Percentiles rank a stretch among this genome's conserved stretches.
phyloP scores from a whole-genome alignment of 2,329 filamentous ascomycete genomes.

The Zymoseptoria crescenta region DNA sequence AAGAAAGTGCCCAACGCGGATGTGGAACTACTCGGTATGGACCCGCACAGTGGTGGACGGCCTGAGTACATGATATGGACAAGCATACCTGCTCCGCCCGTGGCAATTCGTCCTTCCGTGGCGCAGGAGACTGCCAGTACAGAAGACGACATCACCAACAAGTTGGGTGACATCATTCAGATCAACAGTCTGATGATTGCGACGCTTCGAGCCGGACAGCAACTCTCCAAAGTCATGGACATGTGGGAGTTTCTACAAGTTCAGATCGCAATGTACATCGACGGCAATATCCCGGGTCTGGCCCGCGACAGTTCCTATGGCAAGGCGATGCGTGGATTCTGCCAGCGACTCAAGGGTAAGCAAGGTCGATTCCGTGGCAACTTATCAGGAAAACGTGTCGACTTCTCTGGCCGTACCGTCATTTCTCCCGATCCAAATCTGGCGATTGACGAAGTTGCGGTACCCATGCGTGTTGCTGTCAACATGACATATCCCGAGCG shows the following conservation, averaged over 20 bases:
- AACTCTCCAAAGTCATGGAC: constrained; percentile 86
- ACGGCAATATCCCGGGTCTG: constrained; percentile 90
- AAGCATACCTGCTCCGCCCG: constrained; percentile 84
- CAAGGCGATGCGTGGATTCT: constrained; percentile 87
- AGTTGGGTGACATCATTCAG: constrained; percentile 92
- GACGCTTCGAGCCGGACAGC: constrained; percentile 72
- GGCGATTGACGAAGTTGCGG: constrained; percentile 85
- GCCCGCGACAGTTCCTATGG: constrained; percentile 71
- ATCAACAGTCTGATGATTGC: constrained; percentile 82
- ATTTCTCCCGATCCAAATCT: constrained; percentile 96
- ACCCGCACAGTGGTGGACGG: constrained; percentile 68
- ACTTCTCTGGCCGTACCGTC: constrained; percentile 94
- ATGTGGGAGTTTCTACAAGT: constrained; percentile 97
- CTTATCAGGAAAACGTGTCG: constrained; percentile 93
- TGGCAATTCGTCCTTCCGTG: constrained; percentile 89
- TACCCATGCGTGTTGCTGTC: constrained; percentile 85
- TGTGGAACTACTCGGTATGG: constrained; percentile 83
- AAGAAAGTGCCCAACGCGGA: constrained; percentile 77
- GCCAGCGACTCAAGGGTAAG: constrained; percentile 92
- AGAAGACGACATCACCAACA: constrained; percentile 93
- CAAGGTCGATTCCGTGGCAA: constrained; percentile 97
- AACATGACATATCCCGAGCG: constrained; percentile 93
- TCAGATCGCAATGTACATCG: constrained; percentile 95
- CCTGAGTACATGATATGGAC: constrained; percentile 99
- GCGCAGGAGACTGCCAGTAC: constrained; percentile 88